phyloP scores from a whole-genome alignment of 164 flowering plant species.

The Buxus sempervirens region DNA sequence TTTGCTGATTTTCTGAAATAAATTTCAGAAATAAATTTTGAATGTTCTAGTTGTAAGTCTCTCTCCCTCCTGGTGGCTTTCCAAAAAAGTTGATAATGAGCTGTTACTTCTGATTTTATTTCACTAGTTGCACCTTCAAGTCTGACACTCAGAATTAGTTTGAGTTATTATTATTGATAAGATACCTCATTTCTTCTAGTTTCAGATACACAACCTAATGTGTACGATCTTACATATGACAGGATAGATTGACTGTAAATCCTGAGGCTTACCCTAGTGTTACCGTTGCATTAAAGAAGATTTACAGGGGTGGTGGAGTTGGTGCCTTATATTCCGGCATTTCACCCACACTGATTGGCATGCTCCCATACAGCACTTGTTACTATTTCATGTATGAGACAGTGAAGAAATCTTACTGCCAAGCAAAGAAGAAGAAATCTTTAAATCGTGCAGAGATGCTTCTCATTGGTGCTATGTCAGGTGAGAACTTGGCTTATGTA shows the following conservation, averaged over 20 bases:
- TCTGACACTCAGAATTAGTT: too few relatives aligned
- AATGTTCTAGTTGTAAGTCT: too few relatives aligned
- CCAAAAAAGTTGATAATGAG: too few relatives aligned
- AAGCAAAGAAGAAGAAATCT: slow-evolving; percentile 54
- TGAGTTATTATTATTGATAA: too few relatives aligned
- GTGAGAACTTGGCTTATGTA: slow-evolving; percentile 31
- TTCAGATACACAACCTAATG: too few relatives aligned
- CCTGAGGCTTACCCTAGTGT: slow-evolving; percentile 71
- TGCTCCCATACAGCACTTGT: slow-evolving; percentile 97
- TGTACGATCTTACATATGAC: slow-evolving; percentile 14
- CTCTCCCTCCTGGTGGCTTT: too few relatives aligned
- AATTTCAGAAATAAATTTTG: too few relatives aligned
- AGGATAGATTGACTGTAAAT: slow-evolving; percentile 89
- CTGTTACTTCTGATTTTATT: too few relatives aligned
- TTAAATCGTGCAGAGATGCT: slow-evolving; percentile 84
- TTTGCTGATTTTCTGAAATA: not conserved
- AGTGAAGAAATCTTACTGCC: slow-evolving; percentile 69
- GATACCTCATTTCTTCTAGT: too few relatives aligned
- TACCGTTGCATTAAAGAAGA: slow-evolving; percentile 56
- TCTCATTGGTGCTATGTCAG: slow-evolving; percentile 81
- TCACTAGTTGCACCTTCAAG: too few relatives aligned
- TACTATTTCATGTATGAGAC: slow-evolving; percentile 93
- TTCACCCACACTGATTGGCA: slow-evolving; percentile 80
- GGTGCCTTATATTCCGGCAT: slow-evolving; percentile 81
- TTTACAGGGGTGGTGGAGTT: slow-evolving; percentile 72